Evolutionary conservation across 805 yeast genomes (phyloP).

Genomic region (Komagataella kurtzmanii): DNA sequence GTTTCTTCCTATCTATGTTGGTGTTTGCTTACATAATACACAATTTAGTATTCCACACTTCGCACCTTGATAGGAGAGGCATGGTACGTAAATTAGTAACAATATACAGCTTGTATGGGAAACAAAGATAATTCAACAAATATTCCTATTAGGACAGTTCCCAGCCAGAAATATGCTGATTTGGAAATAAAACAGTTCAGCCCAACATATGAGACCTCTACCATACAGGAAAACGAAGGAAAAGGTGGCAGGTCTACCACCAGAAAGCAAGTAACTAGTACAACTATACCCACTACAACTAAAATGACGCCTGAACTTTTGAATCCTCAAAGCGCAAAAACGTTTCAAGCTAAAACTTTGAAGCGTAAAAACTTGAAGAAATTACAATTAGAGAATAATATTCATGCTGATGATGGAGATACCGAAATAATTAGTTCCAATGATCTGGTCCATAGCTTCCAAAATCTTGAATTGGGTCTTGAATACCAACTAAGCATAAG

Average conservation of each 20-base stretch:
- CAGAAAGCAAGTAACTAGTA: background rate
- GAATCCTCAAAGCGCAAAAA: background rate
- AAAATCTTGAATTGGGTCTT: conserved; percentile 36
- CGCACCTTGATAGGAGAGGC: background rate
- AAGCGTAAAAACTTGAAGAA: conserved; percentile 48
- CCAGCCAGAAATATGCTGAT: background rate
- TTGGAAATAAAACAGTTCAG: background rate
- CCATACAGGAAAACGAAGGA: background rate
- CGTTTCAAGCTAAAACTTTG: conserved; percentile 22
- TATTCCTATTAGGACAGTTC: background rate
- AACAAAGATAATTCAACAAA: background rate
- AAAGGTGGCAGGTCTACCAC: background rate
- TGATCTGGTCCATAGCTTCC: conserved; percentile 28
- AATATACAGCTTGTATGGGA: background rate
- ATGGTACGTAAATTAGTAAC: background rate
- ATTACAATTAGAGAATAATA: conserved; percentile 22
- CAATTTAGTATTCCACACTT: background rate
- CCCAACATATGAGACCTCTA: background rate
- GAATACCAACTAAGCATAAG: conserved; percentile 39
- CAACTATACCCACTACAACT: background rate
- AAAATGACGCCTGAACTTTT: background rate
- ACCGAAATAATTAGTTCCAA: conserved; percentile 13
- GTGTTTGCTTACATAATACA: background rate
- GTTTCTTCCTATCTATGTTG: background rate
- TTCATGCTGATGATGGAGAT: conserved; percentile 5